These are phyloP conservation scores for Phyllosticta ampelicida DNA, from an alignment of 2,329 filamentous ascomycete species.

Conservation along the genomic window DNA sequence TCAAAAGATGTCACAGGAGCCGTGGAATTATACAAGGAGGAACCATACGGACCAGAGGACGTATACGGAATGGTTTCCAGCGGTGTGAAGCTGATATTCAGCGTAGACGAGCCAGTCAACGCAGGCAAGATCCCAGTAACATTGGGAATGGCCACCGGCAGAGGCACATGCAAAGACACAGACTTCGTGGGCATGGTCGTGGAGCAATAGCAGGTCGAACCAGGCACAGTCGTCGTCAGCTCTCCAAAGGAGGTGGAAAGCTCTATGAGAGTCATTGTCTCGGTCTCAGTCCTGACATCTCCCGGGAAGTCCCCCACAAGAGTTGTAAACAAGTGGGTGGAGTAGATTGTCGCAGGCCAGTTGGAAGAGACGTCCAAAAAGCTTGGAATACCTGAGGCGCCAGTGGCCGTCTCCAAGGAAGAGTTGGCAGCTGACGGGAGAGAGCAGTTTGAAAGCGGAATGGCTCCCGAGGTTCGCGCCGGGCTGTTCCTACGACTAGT, in stretches of 20 bases:
- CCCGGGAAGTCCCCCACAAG: not conserved
- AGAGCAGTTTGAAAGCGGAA: not conserved
- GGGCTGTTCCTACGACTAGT: not conserved
- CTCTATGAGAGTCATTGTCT: not conserved
- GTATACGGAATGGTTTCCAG: not conserved
- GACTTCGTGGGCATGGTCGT: not conserved
- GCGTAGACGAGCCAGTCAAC: not conserved
- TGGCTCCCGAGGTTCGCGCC: not conserved
- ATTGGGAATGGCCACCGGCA: not conserved
- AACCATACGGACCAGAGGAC: not conserved
- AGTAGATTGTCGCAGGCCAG: slow-evolving; percentile 1
- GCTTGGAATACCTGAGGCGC: not conserved
- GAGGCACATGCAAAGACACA: not conserved
- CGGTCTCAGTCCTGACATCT: too few species aligned
- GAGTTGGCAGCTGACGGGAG: not conserved
- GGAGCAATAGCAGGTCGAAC: not conserved
- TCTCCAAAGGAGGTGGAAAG: not conserved
- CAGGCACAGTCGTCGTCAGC: not conserved
- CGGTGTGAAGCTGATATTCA: too few species aligned
- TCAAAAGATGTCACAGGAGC: too few species aligned
- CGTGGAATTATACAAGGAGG: too few species aligned
- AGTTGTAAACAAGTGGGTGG: slow-evolving; percentile 2
- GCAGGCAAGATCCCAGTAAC: too few species aligned
- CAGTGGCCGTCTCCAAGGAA: not conserved
- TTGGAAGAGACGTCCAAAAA: not conserved